These are phyloP conservation scores for Periglandula ipomoeae DNA, from an alignment of 2,329 filamentous ascomycete genomes.

Conservation along the genomic window DNA sequence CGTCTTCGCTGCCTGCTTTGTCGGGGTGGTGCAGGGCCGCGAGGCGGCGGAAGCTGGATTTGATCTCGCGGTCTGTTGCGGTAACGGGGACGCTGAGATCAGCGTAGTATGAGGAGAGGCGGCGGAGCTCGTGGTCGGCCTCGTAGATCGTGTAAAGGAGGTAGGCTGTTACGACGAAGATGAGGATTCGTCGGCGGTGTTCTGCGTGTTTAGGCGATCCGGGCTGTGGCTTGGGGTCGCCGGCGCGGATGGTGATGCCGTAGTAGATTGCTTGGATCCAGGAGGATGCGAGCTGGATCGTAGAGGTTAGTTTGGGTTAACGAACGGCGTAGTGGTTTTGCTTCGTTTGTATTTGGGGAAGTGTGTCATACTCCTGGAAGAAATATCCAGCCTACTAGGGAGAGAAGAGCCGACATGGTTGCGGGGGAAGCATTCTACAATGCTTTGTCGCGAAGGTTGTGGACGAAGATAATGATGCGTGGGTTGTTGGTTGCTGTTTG, in stretches of 20 bases:
- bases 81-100: conserved; percentile 61
- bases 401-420: conserved; percentile 43
- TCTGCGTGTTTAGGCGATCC: conserved; percentile 58
- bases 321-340: too few species aligned
- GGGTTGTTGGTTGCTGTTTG: neutral
- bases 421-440: conserved; percentile 11
- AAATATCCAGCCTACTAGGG: conserved; percentile 48
- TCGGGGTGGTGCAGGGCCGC: conserved; percentile 72
- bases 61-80: conserved; percentile 67
- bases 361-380: conserved; percentile 37
- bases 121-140: conserved; percentile 70
- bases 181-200: conserved; percentile 76
- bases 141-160: conserved; percentile 90
- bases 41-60: conserved; percentile 74
- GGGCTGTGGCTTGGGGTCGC: conserved; percentile 67
- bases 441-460: neutral
- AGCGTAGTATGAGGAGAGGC: conserved; percentile 67
- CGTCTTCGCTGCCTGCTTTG: conserved; percentile 47
- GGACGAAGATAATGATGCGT: neutral
- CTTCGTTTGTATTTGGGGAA: too few species aligned
- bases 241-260: conserved; percentile 78
- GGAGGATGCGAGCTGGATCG: conserved; percentile 69
- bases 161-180: conserved; percentile 73
- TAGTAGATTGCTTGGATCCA: conserved; percentile 79
- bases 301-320: neutral